Conservation (phyloP, 2,329 filamentous ascomycete species). For the Talaromyces marneffei region DNA sequence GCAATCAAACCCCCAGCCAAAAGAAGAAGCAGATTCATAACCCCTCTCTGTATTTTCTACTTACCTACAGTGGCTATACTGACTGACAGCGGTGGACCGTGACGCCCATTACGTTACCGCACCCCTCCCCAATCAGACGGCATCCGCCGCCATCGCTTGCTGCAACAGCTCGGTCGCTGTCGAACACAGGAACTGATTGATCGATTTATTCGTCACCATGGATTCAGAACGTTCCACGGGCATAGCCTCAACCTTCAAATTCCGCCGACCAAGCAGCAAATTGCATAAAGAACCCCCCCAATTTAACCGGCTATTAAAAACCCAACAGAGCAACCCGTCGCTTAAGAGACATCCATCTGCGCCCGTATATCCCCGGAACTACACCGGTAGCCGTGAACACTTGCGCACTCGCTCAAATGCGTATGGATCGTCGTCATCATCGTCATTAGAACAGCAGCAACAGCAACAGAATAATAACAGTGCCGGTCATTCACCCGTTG, state of each 20-base stretch:
- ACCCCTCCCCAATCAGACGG: not conserved
- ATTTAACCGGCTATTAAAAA: slow-evolving; percentile 36
- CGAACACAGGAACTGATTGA: not conserved
- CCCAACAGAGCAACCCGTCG: slow-evolving; percentile 39
- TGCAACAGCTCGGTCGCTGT: not conserved
- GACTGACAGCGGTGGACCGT: not conserved
- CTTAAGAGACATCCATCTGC: slow-evolving; percentile 45
- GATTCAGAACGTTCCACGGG: slow-evolving; percentile 13
- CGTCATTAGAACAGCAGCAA: slow-evolving; percentile 36
- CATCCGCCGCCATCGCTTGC: slow-evolving; percentile 2
- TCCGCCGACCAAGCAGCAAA: slow-evolving; percentile 38
- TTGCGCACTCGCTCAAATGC: slow-evolving; percentile 42
- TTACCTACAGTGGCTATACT: not conserved
- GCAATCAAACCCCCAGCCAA: not conserved
- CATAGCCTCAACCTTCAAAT: slow-evolving; percentile 26
- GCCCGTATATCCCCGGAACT: slow-evolving; percentile 41
- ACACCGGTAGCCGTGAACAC: slow-evolving; percentile 37
- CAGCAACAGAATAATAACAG: slow-evolving; percentile 19
- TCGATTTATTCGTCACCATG: slow-evolving; percentile 7
- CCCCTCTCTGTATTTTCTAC: not conserved
- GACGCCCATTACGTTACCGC: not conserved
- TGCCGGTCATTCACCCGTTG: slow-evolving; percentile 35
- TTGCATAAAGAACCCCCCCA: slow-evolving; percentile 42
- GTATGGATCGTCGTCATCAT: slow-evolving; percentile 45
- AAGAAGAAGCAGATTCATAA: not conserved